Evolutionary conservation across 768 basidiomycete species (phyloP).

Genomic region (Tricholoma bakamatsutake): DNA sequence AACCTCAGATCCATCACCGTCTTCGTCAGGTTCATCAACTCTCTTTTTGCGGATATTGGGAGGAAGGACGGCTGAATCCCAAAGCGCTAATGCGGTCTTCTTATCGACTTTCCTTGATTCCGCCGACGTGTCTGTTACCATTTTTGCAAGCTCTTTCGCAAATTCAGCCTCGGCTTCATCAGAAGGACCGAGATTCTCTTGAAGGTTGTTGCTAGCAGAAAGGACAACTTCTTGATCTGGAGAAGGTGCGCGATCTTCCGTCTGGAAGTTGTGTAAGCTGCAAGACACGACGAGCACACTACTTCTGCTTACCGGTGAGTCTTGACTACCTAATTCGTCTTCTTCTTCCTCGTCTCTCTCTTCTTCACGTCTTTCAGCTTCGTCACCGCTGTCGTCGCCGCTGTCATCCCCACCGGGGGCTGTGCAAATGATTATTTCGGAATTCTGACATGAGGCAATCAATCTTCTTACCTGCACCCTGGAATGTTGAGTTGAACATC

Average conservation of each 20-base stretch:
- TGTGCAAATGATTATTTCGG: constrained; percentile 10
- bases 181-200: constrained; percentile 75
- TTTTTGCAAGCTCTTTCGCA: constrained; percentile 90
- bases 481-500: constrained; percentile 67
- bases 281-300: background rate
- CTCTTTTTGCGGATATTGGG: constrained; percentile 62
- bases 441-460: background rate
- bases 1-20: constrained; percentile 31
- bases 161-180: constrained; percentile 93
- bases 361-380: constrained; percentile 44
- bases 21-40: constrained; percentile 51
- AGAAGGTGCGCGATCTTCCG: constrained; percentile 68
- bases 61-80: constrained; percentile 82
- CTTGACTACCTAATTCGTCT: constrained; percentile 48
- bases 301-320: constrained; percentile 45
- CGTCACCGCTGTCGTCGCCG: constrained; percentile 65
- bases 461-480: constrained; percentile 46
- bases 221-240: constrained; percentile 79
- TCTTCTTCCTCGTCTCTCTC: constrained; percentile 58
- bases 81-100: constrained; percentile 78
- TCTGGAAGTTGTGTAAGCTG: constrained; percentile 25
- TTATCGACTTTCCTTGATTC: constrained; percentile 86
- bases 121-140: constrained; percentile 82
- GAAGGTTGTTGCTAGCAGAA: constrained; percentile 44
- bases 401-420: constrained; percentile 40